A percentile compares a stretch with the other conserved stretches of the same genome.
These are phyloP conservation scores for Aureobasidium leucospermi DNA, from an alignment of 2,329 filamentous ascomycete genomes.

Conservation along the genomic window DNA sequence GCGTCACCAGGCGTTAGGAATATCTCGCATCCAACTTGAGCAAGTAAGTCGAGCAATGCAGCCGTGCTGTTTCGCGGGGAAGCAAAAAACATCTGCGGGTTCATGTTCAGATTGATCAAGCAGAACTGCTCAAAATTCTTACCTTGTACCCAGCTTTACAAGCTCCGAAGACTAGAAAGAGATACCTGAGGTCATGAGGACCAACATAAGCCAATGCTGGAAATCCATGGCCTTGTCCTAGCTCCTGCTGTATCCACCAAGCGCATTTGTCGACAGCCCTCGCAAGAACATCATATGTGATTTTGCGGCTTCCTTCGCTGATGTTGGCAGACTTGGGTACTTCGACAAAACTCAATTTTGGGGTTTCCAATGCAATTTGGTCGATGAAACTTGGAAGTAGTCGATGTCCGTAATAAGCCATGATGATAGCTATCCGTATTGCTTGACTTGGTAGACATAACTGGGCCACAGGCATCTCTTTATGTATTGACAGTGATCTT, in stretches of 20 bases:
- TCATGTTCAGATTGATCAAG: neutral
- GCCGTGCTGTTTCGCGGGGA: neutral
- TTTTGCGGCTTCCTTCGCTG: neutral
- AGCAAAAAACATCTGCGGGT: neutral
- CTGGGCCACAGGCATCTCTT: too few relatives aligned
- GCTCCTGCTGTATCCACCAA: neutral
- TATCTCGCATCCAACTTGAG: neutral
- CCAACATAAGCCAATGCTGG: neutral
- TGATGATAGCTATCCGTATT: neutral
- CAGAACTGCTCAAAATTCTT: neutral
- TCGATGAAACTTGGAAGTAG: slow-evolving; percentile 1
- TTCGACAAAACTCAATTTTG: neutral
- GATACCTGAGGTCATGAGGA: neutral
- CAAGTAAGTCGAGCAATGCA: neutral
- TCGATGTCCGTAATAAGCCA: neutral
- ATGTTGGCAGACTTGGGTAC: neutral
- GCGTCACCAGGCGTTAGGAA: neutral
- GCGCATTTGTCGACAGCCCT: slow-evolving; percentile 1
- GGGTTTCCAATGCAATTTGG: neutral
- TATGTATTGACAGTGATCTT: too few relatives aligned
- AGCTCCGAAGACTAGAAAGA: neutral
- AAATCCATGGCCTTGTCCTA: neutral
- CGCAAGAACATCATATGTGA: neutral
- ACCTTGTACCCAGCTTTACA: slow-evolving; percentile 7
- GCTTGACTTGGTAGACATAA: too few relatives aligned